Base-by-base conservation (phyloP, 2,329 filamentous ascomycete genomes). In the Talaromyces sp. region DNA sequence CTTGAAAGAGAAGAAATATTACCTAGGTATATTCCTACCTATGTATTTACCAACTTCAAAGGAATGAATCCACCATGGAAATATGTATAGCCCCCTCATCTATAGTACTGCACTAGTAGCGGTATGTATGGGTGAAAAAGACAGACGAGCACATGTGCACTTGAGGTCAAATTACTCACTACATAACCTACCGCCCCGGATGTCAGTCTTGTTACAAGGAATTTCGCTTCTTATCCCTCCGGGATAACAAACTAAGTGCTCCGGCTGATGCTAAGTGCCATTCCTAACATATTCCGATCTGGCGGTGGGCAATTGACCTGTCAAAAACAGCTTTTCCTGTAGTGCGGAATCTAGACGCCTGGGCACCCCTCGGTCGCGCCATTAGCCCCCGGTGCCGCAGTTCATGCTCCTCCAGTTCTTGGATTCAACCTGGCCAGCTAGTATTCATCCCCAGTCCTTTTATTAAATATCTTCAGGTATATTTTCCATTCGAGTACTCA, bases 291-390 rank as follows among this genome's bases (percentile, higher is more conserved):
- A 44, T 55, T 44, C 20, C 41, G 39, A 19, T 50, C 33, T 57
- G 49, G 57, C 51, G 59, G 40, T 62, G 47, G 52, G 17, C 41
- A 48, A 50, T 48, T 60, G 61, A 63, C 52, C 50, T 51, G 39
- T 64, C 60, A 60, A 53, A 63, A 56, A 19, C 55, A 52, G 44
- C 33, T 47, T 52, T 20, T 35, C 36, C 35, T 47, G 37, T 32
- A 32, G 22, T 20, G 19, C 33, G 13, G n/a, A 49, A 33, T 42
- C 32, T 46, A 14, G 36, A 43, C 35, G 20, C 13, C 47, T 53
- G 35, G 33, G 33, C 33, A 39, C 20, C 20, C 30, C 37, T 33
- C 32, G 22, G 32, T 45, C 47, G 17, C 39, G 24, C 44, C 3
- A 22, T 22, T 16, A 14, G 36, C 24, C 48, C 22, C 22, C 32